Evolutionary conservation across 2,329 filamentous ascomycete species (phyloP).

Genomic region (Pestalotiopsis sp.): DNA sequence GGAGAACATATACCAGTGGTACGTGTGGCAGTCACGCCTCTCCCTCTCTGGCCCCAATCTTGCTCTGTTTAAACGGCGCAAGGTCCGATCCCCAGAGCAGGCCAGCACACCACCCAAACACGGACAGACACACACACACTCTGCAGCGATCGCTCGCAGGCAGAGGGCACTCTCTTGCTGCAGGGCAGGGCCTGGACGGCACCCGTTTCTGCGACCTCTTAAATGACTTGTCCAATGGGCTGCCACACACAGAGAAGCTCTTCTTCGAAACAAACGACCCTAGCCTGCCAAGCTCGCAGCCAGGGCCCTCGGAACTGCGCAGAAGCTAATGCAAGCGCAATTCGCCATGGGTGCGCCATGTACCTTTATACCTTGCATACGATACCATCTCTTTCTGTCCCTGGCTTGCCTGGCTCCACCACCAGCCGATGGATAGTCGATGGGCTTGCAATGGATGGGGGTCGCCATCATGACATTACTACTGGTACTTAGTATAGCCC

Average conservation of each 20-base stretch:
- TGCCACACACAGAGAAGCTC: constrained; percentile 3
- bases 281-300: background rate
- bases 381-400: background rate
- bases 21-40: no score
- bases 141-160: constrained; percentile 15
- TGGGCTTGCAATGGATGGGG: no score
- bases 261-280: constrained; percentile 15
- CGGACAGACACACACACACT: constrained; percentile 8
- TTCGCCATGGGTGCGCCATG: background rate
- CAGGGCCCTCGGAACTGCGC: constrained; percentile 5
- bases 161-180: background rate
- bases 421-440: background rate
- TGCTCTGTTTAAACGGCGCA: constrained; percentile 8
- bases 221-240: constrained; percentile 12
- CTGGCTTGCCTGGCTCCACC: background rate
- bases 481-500: constrained; percentile 5
- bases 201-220: constrained; percentile 13
- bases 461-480: constrained; percentile 6
- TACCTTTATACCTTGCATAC: background rate
- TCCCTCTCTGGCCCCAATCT: background rate
- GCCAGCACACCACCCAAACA: background rate
- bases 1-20: constrained; percentile 1
- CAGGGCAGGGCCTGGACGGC: background rate
- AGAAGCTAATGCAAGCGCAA: constrained; percentile 10
- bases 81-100: constrained; percentile 3